Evolutionary conservation across 768 basidiomycete species (phyloP), one percentile per base, ranked within the genome.

Genomic region (Tulasnella sp.): DNA sequence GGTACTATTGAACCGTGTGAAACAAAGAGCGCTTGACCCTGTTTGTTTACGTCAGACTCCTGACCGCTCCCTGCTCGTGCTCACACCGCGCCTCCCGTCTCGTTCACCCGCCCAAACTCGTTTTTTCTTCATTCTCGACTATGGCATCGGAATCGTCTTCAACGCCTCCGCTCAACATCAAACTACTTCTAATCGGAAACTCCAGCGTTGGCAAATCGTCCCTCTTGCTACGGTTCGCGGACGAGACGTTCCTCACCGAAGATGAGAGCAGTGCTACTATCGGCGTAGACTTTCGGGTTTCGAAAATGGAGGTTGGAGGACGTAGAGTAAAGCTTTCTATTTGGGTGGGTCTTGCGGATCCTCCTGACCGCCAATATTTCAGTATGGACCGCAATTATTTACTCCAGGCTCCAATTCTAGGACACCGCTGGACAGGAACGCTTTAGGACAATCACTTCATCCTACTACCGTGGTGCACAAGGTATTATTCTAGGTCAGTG

Each of bases 361-460:
- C 39, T 74, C 21, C 31, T n/a, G 42, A 31, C 73, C 8, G 12
- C 16, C 38, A 40, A 74, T 40, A 40, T 74, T 74, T 27, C 73
- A 40, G 44, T 74, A 8, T 42, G 73, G 73, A 74, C 73, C 44
- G 39, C 38, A 19, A 27, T 24, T n/a, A 19, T 52, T 21, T 36
- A 68, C 62, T 36, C 62, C 7, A 6, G 42, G 6, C 73, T 42
- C 38, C 24, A 24, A 40, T 74, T 19, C n/a, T 82, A 96, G 95
- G 95, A 98, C 83, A 97, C 96, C 0, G 95, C 96, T 74, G 97
- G 98, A 0, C 97, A 99, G 85, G 98, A 99, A 85, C 91, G 97
- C 7, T 99, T 98, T 84, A 89, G 96, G 71, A 98, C 97, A 3
- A 93, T 99, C 82, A 99, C 98, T 6, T 93, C 93, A 2, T 95